Conservation (phyloP, 345 rosid species). For the Luvunga scandens region DNA sequence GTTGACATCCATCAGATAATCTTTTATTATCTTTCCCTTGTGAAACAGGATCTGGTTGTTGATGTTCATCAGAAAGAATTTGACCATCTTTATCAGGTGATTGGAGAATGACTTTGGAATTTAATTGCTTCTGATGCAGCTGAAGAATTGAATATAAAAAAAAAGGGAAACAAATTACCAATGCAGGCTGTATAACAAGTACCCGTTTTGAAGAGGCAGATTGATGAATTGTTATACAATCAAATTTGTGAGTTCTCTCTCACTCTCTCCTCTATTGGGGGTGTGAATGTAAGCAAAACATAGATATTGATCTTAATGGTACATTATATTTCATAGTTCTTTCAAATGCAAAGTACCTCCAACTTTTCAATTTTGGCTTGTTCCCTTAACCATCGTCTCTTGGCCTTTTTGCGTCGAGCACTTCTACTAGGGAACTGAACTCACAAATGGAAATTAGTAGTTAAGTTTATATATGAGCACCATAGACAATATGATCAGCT, state of each 20-base stretch:
- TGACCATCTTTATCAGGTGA: constrained; percentile 32
- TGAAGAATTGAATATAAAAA: constrained; percentile 26
- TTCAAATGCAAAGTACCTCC: constrained; percentile 41
- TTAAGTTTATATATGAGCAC: constrained; percentile 13
- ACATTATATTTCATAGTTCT: neutral
- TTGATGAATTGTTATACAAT: neutral
- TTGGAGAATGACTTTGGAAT: constrained; percentile 31
- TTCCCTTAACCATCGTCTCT: constrained; percentile 75
- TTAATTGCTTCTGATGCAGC: constrained; percentile 41
- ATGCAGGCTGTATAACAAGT: neutral
- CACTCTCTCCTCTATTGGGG: neutral
- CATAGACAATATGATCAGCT: constrained; percentile 7
- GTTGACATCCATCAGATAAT: constrained; percentile 30
- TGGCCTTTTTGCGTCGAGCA: constrained; percentile 89
- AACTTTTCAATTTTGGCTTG: constrained; percentile 53
- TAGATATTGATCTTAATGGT: constrained; percentile 10
- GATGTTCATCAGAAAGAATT: constrained; percentile 31
- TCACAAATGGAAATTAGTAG: constrained; percentile 22
- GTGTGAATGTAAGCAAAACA: neutral
- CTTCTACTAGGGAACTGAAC: constrained; percentile 78
- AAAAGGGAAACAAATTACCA: constrained; percentile 4
- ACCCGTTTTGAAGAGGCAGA: neutral
- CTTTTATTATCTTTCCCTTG: constrained; percentile 28
- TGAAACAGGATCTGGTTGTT: constrained; percentile 21
- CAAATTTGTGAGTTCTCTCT: neutral